Evolutionary conservation across 805 yeast species (phyloP), one percentile per base, ranked within the genome.

Genomic region (Cyberlindnera lachancei): DNA sequence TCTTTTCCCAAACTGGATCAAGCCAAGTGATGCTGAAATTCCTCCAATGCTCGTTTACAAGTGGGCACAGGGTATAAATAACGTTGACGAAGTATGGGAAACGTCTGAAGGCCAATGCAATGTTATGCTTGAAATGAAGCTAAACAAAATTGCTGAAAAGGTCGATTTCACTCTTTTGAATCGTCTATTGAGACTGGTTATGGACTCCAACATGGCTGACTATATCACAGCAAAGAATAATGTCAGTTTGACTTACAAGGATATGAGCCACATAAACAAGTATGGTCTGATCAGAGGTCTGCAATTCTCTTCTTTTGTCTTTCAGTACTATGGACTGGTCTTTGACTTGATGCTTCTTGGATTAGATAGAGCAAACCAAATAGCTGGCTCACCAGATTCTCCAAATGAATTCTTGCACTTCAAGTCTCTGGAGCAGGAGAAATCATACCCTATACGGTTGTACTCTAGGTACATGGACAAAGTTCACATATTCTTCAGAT

Each of bases 1-100:
- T 7, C 58, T 92, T 18, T 92, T 92, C 58, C 99, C 99, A 4
- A 80, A 79, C 52, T 92, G 98, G 98, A 70, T 92, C 24, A 92
- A 92, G 52, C 98, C 99, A 7, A 75, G 83, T 44, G 98, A 92
- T 48, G 71, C 83, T 18, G 98, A 92, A 56, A 80, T 92, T 15
- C 94, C 97, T 1, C 98, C 96, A 0, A 56, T 88, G 20, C 63
- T 90, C 39, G 94, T 83, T 1, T 87, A 90, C 59, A 90, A 88
- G 52, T 92, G 96, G 95, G 77, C 86, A 47, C 94, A 84, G 48
- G 95, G 95, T 11, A 67, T 92, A 29, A 90, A 86, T 53, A 85
- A 86, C 43, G 56, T 87, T 33, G 60, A 73, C 9, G 63, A 75
- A 22, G 80, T 90, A 2, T 92, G 98, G 98, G 75, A 79, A 31